phyloP scores from a whole-genome alignment of 2,329 filamentous ascomycete genomes.

The Aspergillus sp. region DNA sequence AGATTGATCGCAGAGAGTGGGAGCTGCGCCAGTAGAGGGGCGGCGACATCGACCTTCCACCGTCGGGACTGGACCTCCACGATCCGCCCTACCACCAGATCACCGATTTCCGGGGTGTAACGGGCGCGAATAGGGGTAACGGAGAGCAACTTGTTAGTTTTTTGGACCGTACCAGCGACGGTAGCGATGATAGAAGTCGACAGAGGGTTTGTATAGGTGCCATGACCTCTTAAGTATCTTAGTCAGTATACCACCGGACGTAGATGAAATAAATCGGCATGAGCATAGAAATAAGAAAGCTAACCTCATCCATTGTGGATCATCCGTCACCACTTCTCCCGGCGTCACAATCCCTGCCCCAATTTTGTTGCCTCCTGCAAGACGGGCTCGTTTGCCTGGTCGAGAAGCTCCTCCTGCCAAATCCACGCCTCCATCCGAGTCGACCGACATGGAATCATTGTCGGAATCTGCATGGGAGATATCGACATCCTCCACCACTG shows the following conservation, averaged over 20 bases:
- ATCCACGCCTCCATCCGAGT: conserved; percentile 38
- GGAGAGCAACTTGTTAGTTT: conserved; percentile 95
- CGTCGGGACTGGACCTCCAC: conserved; percentile 88
- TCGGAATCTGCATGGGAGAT: conserved; percentile 37
- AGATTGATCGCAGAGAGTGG: conserved; percentile 90
- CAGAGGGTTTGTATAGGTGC: conserved; percentile 68
- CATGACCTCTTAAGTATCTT: conserved; percentile 68
- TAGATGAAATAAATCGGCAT: no score
- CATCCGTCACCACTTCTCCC: conserved; percentile 79
- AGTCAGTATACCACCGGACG: no score
- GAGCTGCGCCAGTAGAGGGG: conserved; percentile 76
- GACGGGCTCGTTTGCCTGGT: conserved; percentile 33
- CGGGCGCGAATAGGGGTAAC: conserved; percentile 85
- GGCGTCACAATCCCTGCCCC: conserved; percentile 69
- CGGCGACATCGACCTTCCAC: conserved; percentile 93
- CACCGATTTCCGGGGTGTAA: conserved; percentile 93
- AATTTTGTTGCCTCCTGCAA: conserved; percentile 19
- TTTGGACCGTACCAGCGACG: conserved; percentile 82
- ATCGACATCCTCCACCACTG: conserved; percentile 34
- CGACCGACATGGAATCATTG: conserved; percentile 47
- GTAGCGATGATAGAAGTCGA: conserved; percentile 74
- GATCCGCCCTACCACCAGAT: conserved; percentile 89
- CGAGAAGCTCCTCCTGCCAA: conserved; percentile 24
- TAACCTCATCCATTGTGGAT: conserved; percentile 88
- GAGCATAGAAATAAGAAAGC: conserved; percentile 3